Percentiles rank a stretch among this genome's conserved stretches.
Evolutionary conservation across 345 rosid species (phyloP).

Genomic region (Geranium rotundifolium): DNA sequence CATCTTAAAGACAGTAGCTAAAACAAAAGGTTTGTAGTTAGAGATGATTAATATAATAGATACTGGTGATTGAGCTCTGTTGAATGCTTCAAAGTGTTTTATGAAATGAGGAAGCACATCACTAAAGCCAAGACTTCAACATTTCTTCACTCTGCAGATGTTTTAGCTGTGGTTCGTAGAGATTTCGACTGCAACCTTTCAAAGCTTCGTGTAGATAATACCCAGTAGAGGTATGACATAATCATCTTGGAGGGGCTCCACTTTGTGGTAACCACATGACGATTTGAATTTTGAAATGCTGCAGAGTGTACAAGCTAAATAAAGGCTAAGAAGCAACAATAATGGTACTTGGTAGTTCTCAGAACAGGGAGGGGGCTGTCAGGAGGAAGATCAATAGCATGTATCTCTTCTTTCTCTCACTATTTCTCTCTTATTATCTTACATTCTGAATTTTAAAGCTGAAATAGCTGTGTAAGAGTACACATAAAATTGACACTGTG

Average conservation of each 20-base stretch:
- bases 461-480: background rate
- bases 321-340: slow-evolving; percentile 4
- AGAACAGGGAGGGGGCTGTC: slow-evolving; percentile 49
- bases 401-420: slow-evolving; percentile 20
- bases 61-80: too few relatives aligned
- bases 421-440: too few relatives aligned
- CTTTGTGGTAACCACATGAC: background rate
- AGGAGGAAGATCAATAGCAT: slow-evolving; percentile 63
- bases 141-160: background rate
- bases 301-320: background rate
- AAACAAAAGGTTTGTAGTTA: too few relatives aligned
- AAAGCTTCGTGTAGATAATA: too few relatives aligned
- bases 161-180: background rate
- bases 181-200: background rate
- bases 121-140: too few relatives aligned
- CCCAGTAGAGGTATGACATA: too few relatives aligned
- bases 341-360: slow-evolving; percentile 45
- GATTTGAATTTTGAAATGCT: background rate
- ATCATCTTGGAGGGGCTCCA: background rate
- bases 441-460: background rate
- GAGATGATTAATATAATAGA: too few relatives aligned
- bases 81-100: too few relatives aligned
- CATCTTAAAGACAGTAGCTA: too few relatives aligned
- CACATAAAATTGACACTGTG: background rate
- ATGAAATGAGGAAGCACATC: too few relatives aligned